Evolutionary conservation across 1,284 basidiomycete species (phyloP).

Genomic region (Ustilago xerochloae): DNA sequence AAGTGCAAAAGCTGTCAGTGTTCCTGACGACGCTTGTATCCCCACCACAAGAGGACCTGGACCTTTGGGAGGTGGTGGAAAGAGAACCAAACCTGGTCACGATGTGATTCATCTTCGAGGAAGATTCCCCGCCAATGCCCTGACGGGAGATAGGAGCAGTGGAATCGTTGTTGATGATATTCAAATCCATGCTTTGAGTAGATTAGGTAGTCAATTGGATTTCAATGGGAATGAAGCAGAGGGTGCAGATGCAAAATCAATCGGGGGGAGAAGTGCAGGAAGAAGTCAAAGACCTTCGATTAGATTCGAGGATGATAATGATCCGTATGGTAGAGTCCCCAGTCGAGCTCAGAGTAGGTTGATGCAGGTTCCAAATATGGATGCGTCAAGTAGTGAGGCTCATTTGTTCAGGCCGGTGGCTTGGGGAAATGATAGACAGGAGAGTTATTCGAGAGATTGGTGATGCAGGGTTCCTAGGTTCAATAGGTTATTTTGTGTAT

Average conservation of each 20-base stretch:
- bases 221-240: too few species aligned
- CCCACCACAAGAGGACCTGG: conserved; percentile 50
- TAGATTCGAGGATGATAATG: conserved; percentile 6
- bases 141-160: conserved; percentile 9
- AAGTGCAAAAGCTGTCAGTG: conserved; percentile 31
- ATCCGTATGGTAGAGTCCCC: neutral
- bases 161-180: conserved; percentile 30
- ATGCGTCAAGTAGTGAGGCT: conserved; percentile 23
- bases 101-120: conserved; percentile 27
- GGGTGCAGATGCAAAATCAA: conserved; percentile 1
- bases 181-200: conserved; percentile 23
- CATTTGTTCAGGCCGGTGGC: conserved; percentile 16
- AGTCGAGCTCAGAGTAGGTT: conserved; percentile 4
- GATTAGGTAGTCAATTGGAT: neutral
- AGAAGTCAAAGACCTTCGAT: too few species aligned
- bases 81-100: conserved; percentile 19
- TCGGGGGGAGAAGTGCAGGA: neutral
- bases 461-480: too few species aligned
- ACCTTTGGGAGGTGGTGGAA: conserved; percentile 50
- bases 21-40: conserved; percentile 50
- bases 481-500: neutral
- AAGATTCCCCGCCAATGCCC: conserved; percentile 32
- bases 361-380: conserved; percentile 11
- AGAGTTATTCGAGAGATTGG: too few species aligned
- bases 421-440: conserved; percentile 3